Evolutionary conservation across 192 early-diverging fungal species (phyloP), one percentile per base, ranked within the genome.

Genomic region (Dimargaris xerosporica): DNA sequence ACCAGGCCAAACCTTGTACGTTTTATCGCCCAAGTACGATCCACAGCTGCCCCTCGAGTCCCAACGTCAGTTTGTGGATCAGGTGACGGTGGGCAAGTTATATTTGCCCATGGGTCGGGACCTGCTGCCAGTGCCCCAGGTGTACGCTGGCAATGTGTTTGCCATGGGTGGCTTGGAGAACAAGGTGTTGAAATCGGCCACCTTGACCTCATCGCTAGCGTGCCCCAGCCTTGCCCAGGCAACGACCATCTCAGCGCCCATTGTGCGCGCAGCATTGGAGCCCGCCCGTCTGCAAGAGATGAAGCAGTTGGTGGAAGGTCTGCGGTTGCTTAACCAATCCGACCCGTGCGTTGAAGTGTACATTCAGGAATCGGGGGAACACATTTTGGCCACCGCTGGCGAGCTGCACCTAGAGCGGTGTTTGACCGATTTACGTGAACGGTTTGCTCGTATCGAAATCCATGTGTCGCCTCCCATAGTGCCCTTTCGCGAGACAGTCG

Each of bases 101-200:
- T 99, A 91, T 55, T 76, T 99, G 78, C 81, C 98, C 71, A 99
- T 99, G 96, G 96, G 96, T 6, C 78, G 91, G 30, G 96, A 99
- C 47, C 71, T 99, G 55, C 83, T 90, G 64, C 74, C 73, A 21
- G 64, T 99, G 64, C 71, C 81, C 13, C 79, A 85, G 64, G 96
- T 96, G 0, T 84, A 89, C 0, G 96, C 96, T 13, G 96, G 96
- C 12, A 95, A 94, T 71, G 85, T 98, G 4, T 96, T 96, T 78
- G 96, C 90, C 28, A 91, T 99, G 64, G 86, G 84, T 39, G 87
- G 87, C 2, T 71, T 96, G 34, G 89, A 86, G n/a, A 85, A 85
- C 1, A 82, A 87, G 59, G 82, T 99, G n/a, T 72, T 97, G 19
- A 99, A 99, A 70, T 93, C 89, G 31, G 96, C 85, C 12, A 99